phyloP scores from a whole-genome alignment of 257 asterid genomes.

The Nicotiana tomentosiformis region DNA sequence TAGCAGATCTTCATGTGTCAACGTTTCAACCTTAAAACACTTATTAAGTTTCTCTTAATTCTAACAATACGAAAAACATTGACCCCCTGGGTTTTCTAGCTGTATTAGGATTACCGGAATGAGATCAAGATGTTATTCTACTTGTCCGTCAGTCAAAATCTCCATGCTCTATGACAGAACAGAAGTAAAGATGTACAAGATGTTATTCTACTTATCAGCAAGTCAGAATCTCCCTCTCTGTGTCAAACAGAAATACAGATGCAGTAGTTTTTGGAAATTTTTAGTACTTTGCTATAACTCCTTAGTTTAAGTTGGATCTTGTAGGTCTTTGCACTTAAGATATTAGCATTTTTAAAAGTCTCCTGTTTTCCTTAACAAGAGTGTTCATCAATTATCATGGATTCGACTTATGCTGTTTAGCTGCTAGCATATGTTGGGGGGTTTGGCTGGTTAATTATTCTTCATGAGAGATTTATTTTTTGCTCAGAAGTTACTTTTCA shows the following conservation, averaged over 20 bases:
- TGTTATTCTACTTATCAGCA: background rate
- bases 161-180: background rate
- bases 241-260: background rate
- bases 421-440: background rate
- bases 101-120: background rate
- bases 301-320: background rate
- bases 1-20: background rate
- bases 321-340: background rate
- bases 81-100: background rate
- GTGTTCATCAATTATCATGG: background rate
- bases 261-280: background rate
- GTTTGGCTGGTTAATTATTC: background rate
- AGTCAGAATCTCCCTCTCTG: background rate
- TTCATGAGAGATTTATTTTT: background rate
- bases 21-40: background rate
- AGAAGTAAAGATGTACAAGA: background rate
- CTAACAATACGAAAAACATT: background rate
- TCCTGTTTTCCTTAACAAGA: background rate
- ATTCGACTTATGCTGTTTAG: slow-evolving; percentile 2
- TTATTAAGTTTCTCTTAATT: background rate
- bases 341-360: background rate
- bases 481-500: slow-evolving; percentile 3
- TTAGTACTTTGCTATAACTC: background rate
- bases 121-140: background rate
- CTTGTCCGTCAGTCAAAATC: background rate